Evolutionary conservation across 2,329 filamentous ascomycete species (phyloP), one percentile per base, ranked within the genome.

Genomic region (Periconia digitata): DNA sequence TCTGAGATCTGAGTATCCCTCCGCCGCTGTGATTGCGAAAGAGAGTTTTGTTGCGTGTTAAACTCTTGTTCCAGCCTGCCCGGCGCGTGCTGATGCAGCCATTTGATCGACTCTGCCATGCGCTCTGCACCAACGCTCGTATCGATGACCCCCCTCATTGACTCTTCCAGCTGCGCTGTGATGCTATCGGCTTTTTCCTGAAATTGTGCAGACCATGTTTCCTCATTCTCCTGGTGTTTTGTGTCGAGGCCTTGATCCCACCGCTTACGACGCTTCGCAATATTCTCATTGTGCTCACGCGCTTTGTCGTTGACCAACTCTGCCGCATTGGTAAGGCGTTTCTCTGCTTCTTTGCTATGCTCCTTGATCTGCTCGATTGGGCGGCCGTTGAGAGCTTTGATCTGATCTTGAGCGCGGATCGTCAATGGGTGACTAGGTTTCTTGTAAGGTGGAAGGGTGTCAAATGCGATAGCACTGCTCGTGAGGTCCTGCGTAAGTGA

Each of bases 81-180:
- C 8, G 60, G 72, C 50, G 59, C 53, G 57, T 76, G 51, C 40
- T 64, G 50, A 58, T 70, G 55, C 20, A 83, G 59, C 50, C 72
- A 71, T 3, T 63, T 57, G 4, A 85, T 51, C 2, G 73, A 69
- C 12, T 74, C 71, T 23, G 72, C 70, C 38, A 82, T 62, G 4
- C 66, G 61, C 46, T 74, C 66, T 13, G 81, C 63, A 49, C 73
- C 76, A 8, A 76, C 70, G 47, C 78, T 73, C 8, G 74, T 74
- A 66, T 88, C 85, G 49, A 87, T 79, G 41, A 83, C 66, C 12
- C 75, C 71, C 15, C 84, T 76, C 60, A 86, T 77, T 39, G 72
- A 74, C 60, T 78, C 73, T 55, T 88, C 85, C 61, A 86, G 74
- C 43, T 76, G 73, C 22, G 69, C 64, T 1, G 82, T 86, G 56